Evolutionary conservation across 2,329 filamentous ascomycete genomes (phyloP).

Genomic region (Nakataea oryzae): DNA sequence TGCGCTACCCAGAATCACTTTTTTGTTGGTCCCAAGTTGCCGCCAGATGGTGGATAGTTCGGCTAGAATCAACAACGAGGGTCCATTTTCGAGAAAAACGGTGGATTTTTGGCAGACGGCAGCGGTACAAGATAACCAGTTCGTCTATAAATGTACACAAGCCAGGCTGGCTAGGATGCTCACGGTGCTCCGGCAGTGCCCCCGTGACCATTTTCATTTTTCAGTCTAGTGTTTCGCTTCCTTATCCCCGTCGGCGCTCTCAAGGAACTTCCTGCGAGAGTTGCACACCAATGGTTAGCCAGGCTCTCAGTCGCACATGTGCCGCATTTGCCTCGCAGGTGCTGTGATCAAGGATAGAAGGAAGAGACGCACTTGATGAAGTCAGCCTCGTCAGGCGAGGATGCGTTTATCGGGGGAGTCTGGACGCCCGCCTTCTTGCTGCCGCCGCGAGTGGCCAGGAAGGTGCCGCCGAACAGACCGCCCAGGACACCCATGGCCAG

Average conservation of each 20-base stretch:
- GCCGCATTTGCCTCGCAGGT: background rate
- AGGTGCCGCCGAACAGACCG: constrained; percentile 37
- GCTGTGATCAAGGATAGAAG: constrained; percentile 3
- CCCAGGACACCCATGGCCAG: constrained; percentile 47
- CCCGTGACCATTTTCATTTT: background rate
- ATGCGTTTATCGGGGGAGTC: constrained; percentile 50
- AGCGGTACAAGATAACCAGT: background rate
- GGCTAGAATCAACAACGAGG: background rate
- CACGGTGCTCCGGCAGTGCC: background rate
- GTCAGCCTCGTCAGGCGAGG: constrained; percentile 51
- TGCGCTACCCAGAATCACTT: background rate
- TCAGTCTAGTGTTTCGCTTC: constrained; percentile 26
- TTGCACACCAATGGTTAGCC: background rate
- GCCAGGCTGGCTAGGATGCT: constrained; percentile 1
- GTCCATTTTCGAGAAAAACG: background rate
- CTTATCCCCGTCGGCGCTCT: constrained; percentile 30
- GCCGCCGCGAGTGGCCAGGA: constrained; percentile 31
- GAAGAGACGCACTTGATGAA: constrained; percentile 48
- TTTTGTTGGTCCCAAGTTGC: background rate
- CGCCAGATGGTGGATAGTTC: background rate
- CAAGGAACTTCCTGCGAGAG: constrained; percentile 33
- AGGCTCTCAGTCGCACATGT: background rate
- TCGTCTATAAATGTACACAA: constrained; percentile 5
- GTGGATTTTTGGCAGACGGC: background rate
- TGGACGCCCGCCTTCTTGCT: constrained; percentile 32